Evolutionary conservation across 805 yeast genomes (phyloP), one percentile per base, ranked within the genome.

Genomic region (Zygosaccharomyces siamensis): DNA sequence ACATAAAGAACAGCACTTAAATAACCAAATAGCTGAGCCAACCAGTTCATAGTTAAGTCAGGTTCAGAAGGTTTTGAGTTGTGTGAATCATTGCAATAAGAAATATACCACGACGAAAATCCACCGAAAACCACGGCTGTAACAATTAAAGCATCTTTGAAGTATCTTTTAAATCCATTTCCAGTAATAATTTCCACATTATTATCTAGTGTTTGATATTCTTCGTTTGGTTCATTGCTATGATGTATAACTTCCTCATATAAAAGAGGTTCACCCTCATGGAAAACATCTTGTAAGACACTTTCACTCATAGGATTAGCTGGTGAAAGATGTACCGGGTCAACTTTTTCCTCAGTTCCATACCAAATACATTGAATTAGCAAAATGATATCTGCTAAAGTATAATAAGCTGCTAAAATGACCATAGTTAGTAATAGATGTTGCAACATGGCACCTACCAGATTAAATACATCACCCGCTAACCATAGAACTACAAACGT

Each of bases 361-460:
- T 93, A 93, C 49, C 79, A 77, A 42, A 88, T 71, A 57, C 96
- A 89, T 66, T 93, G 99, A 67, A 83, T 74, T 27, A 92, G 75
- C 47, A 93, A 73, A 3, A 90, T 85, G 3, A 90, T 67, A 68
- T 93, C 99, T 0, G 98, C 97, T 20, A 85, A 66, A 0, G 98
- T 90, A 66, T 93, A 93, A 69, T 93, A 93, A 0, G 92, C 78
- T 1, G 98, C 98, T 49, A 93, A 75, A 4, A 90, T 79, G 51
- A 86, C 83, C 97, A 93, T 93, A 0, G 99, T 93, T 21, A 97
- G 96, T 54, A 93, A 73, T 1, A 92, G 89, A 10, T 89, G 88
- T 68, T 93, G 98, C 56, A 90, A 66, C 3, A 90, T 73, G 1
- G 97, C 90, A 7, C 99, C 99, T 23, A 92, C 66, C 11, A 92